Evolutionary conservation across 2,329 filamentous ascomycete genomes (phyloP), one percentile per base, ranked within the genome.

Genomic region (Cladosporium phlei): DNA sequence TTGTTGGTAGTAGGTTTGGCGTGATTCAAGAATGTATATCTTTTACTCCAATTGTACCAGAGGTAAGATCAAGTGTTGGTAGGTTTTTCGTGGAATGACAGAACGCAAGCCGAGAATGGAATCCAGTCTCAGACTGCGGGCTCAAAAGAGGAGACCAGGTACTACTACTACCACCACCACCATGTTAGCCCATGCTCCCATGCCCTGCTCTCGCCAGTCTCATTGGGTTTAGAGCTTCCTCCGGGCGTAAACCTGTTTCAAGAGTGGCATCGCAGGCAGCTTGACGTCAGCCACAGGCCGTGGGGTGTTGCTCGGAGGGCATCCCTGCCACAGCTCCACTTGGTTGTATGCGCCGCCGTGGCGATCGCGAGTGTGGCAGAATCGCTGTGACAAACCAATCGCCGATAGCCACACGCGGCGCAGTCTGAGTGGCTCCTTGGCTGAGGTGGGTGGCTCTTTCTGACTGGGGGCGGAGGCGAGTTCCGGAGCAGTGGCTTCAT

Each of bases 331-430:
- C 37, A 39, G 37, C 37, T 39, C 37, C 37, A 39, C 37, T 25
- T n/a, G 22, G 25, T 19, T 29, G 9, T n/a, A 28, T 33, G 20
- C 39, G 39, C 39, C 39, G 39, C 28, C 28, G 28, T 33, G 20
- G 28, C 28, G 21, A 25, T 43, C 39, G 39, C 21, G 22, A 27
- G 12, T 39, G 37, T 39, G 37, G 37, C 37, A 39, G 27, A n/a
- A n/a, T n/a, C n/a, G n/a, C 25, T 16, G 28, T 43, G 39, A 27
- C 39, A 43, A 22, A 22, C 16, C 16, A 32, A 45, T 45, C 40
- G 40, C n/a, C n/a, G n/a, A n/a, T n/a, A 45, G 40, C 40, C 40
- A 45, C 40, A 20, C 21, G 40, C 40, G 40, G 40, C 40, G 33
- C 21, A 45, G 37, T 29, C 3, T 27, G 16, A n/a, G 37, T 39